These are phyloP conservation scores for Pseudogymnoascus sp. DNA, from an alignment of 2,329 filamentous ascomycete species.

Conservation along the genomic window DNA sequence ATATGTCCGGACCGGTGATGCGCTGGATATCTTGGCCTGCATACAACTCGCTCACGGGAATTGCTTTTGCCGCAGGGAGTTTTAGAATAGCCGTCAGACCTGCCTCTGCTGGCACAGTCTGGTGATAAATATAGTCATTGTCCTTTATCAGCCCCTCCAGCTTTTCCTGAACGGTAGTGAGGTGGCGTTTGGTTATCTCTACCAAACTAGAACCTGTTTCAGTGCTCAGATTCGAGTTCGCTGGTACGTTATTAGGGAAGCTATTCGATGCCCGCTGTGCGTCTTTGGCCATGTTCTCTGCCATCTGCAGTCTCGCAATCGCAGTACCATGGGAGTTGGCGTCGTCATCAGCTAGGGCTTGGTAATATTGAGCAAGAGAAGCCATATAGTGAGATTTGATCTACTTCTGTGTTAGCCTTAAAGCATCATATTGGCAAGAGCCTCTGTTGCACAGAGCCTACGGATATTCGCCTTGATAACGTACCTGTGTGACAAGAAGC, in stretches of 20 bases:
- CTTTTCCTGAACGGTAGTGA: conserved; percentile 72
- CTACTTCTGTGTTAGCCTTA: conserved; percentile 28
- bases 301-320: conserved; percentile 72
- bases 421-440: conserved; percentile 3
- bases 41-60: conserved; percentile 92
- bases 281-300: conserved; percentile 70
- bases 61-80: conserved; percentile 89
- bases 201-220: conserved; percentile 67
- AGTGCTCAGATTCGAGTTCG: conserved; percentile 72
- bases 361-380: conserved; percentile 86
- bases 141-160: conserved; percentile 72
- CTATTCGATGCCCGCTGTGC: conserved; percentile 66
- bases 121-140: conserved; percentile 98
- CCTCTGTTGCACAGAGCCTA: neutral
- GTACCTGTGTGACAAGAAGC: conserved; percentile 71
- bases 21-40: conserved; percentile 94
- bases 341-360: conserved; percentile 84
- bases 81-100: conserved; percentile 76
- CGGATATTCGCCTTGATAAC: conserved; percentile 19
- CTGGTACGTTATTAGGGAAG: conserved; percentile 71
- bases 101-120: conserved; percentile 79
- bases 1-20: conserved; percentile 94
- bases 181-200: conserved; percentile 79
- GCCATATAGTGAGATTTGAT: conserved; percentile 74
- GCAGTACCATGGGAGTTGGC: conserved; percentile 78